Base-by-base conservation (phyloP, 2,329 filamentous ascomycete genomes). In the Macroventuria anomochaeta region DNA sequence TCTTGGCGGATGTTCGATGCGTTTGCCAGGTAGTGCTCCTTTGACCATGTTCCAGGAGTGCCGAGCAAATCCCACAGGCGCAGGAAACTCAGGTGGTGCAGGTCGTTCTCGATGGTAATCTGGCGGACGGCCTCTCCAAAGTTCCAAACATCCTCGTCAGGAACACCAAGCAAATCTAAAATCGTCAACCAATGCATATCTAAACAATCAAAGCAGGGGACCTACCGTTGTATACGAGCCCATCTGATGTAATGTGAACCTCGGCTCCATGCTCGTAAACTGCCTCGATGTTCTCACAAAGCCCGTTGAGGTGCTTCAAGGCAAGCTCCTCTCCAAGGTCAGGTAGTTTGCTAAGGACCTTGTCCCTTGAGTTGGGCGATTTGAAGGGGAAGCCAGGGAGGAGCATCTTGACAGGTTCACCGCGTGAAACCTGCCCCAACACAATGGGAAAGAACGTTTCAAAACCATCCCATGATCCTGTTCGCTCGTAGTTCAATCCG, bases 341-440 rank as follows among this genome's bases (percentile, higher is more conserved):
- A 1, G 77, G 78, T 12, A 78, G 57, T 2, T 57, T 58, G n/a
- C 76, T 83, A 5, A 86, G 68, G 0, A 85, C 82, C 53, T 88
- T 87, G 18, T 78, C 74, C 1, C 66, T 64, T 0, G 74, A 76
- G 57, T 86, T 86, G 10, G 84, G 81, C 0, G 82, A 85, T 61
- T 87, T 87, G 76, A 85, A 86, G 0, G 84, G 84, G 38, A 87
- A 87, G 0, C 83, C 83, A 0, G 84, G 85, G 0, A 86, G 76
- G 12, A 71, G 57, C 51, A 73, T 59, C 18, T 50, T 61, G 26
- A 71, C 50, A 3, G 68, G 57, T 34, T 67, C 57, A 6, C 50
- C 46, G 8, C 54, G 56, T 54, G 62, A 50, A 8, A 65, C 62
- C 18, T 65, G 63, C 6, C 55, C 58, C 23, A 49, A 38, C 2